Percentiles rank a stretch among this genome's conserved stretches.
These are phyloP conservation scores for Colletotrichum eremochloae DNA, from an alignment of 2,329 filamentous ascomycete genomes.

Conservation along the genomic window DNA sequence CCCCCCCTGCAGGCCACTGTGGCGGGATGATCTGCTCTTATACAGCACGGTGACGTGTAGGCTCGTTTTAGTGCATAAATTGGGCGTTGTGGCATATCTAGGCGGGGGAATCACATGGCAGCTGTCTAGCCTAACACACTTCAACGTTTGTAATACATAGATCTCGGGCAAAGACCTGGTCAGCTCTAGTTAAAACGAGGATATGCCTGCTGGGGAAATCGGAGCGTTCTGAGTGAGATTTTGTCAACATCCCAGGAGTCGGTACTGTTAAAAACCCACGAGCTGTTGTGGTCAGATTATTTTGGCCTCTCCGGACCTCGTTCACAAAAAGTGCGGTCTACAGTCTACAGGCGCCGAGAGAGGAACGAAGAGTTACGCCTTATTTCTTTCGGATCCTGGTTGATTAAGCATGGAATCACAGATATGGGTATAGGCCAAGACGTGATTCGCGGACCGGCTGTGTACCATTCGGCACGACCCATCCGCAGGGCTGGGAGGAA, in stretches of 20 bases:
- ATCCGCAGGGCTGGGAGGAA: background rate
- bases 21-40: conserved; percentile 15
- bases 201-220: background rate
- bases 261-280: background rate
- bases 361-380: too few species aligned
- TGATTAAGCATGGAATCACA: too few species aligned
- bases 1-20: conserved; percentile 13
- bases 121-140: background rate
- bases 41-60: conserved; percentile 5
- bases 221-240: background rate
- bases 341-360: too few species aligned
- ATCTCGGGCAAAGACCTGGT: too few species aligned
- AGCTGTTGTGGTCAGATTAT: background rate
- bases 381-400: too few species aligned
- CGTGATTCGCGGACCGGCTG: conserved; percentile 11
- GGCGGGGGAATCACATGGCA: background rate
- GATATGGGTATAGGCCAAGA: conserved; percentile 25
- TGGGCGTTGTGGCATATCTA: too few species aligned
- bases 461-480: background rate
- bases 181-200: background rate
- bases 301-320: background rate
- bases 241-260: background rate
- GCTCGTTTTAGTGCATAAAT: conserved; percentile 1
- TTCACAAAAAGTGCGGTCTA: too few species aligned
- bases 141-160: background rate